Evolutionary conservation across 225 moss, liverwort and hornwort genomes (phyloP).

Genomic region (Thuidium tamariscinum): DNA sequence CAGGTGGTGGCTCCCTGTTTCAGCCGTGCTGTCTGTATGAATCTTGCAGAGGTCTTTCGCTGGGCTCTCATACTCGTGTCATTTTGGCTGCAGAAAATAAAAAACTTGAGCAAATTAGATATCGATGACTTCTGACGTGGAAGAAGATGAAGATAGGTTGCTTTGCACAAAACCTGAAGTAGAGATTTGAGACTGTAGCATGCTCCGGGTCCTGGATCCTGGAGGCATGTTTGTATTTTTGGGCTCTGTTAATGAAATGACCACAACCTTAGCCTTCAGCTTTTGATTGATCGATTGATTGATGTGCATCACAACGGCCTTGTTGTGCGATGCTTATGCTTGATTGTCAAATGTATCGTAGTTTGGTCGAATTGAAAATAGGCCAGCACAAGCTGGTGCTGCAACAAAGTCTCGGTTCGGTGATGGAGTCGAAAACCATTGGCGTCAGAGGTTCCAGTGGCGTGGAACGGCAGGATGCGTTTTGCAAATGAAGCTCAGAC

Average conservation of each 20-base stretch:
- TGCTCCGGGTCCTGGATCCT: not conserved
- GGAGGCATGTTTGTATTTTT: constrained; percentile 10
- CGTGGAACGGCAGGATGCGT: not conserved
- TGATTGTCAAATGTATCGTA: not conserved
- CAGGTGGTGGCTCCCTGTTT: not conserved
- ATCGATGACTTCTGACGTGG: constrained; percentile 23
- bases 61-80: not conserved
- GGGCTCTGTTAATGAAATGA: constrained; percentile 8
- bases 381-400: not conserved
- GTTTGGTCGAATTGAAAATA: not conserved
- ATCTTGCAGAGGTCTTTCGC: not conserved
- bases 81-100: constrained; percentile 36
- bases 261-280: not conserved
- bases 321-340: not conserved
- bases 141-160: not conserved
- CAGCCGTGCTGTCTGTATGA: not conserved
- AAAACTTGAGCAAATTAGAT: constrained; percentile 40
- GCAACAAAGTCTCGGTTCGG: not conserved
- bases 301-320: not conserved
- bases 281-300: not conserved
- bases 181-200: not conserved
- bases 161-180: not conserved
- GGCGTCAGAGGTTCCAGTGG: not conserved
- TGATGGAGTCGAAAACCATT: not conserved
- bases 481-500: not conserved